Conservation (phyloP, 2,329 filamentous ascomycete genomes). For the Cordyceps cateniannulata region DNA sequence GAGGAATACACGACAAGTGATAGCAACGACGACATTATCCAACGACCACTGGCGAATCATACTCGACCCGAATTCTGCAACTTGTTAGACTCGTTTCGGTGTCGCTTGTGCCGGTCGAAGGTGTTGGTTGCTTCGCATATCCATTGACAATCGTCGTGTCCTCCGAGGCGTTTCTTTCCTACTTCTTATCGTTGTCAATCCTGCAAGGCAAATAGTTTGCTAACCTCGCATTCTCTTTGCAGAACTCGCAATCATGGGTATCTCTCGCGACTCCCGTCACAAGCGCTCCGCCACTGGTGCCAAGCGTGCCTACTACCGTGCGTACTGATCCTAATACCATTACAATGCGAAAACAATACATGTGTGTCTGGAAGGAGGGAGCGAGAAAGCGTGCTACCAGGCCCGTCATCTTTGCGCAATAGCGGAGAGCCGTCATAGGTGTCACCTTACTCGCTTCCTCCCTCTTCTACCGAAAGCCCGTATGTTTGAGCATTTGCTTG, state of each 20-base stretch:
- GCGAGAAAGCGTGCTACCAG: not conserved
- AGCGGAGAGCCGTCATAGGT: not conserved
- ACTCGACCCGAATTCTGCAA: not conserved
- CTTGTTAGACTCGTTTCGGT: not conserved
- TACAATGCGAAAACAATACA: slow-evolving; percentile 15
- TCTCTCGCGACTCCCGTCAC: slow-evolving; percentile 99
- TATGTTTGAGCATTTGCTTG: slow-evolving; percentile 37
- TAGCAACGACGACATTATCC: slow-evolving; percentile 16
- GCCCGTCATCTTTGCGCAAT: not conserved
- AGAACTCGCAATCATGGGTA: slow-evolving; percentile 91
- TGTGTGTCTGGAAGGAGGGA: not conserved
- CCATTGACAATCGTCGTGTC: not conserved
- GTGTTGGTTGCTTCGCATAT: not conserved
- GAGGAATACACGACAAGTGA: slow-evolving; percentile 13
- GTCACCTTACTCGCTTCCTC: not conserved
- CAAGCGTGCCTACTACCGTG: slow-evolving; percentile 90
- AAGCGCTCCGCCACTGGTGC: slow-evolving; percentile 99
- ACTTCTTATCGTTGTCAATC: not conserved
- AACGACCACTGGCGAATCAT: slow-evolving; percentile 14
- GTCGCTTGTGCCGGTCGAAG: not conserved
- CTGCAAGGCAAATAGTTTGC: slow-evolving; percentile 9
- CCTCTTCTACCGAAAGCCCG: slow-evolving; percentile 54
- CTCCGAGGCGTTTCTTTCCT: not conserved
- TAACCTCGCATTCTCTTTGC: slow-evolving; percentile 26
- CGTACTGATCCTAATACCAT: slow-evolving; percentile 34